Conservation (phyloP, 768 basidiomycete genomes). For the Boletus pseudo-olivaceus region DNA sequence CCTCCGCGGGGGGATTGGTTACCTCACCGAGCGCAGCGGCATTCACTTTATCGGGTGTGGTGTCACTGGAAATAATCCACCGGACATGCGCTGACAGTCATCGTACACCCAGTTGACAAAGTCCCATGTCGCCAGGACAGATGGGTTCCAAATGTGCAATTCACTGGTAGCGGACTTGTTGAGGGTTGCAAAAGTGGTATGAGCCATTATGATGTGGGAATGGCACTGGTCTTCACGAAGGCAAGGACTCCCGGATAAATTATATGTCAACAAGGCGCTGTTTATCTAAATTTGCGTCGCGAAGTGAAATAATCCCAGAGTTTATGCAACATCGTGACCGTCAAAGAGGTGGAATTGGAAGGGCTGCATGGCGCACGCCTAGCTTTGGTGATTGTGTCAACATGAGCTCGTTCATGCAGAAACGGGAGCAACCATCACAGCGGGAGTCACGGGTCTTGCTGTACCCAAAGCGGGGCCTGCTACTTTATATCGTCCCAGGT, state of each 20-base stretch:
- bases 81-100: too few relatives aligned
- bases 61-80: background rate
- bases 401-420: background rate
- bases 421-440: background rate
- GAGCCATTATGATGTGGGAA: background rate
- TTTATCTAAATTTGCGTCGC: background rate
- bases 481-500: background rate
- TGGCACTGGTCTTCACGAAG: background rate
- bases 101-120: too few relatives aligned
- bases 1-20: background rate
- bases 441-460: background rate
- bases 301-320: background rate
- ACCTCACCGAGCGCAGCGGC: background rate
- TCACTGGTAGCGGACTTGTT: background rate
- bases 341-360: background rate
- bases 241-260: background rate
- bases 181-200: background rate
- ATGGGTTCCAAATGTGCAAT: background rate
- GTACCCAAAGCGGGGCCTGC: background rate
- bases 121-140: too few relatives aligned
- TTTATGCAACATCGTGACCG: background rate
- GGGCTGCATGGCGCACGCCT: background rate
- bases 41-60: background rate
- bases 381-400: background rate
- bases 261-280: background rate